phyloP scores from a whole-genome alignment of 225 moss, liverwort and hornwort species.

The Thuidium tamariscinum region DNA sequence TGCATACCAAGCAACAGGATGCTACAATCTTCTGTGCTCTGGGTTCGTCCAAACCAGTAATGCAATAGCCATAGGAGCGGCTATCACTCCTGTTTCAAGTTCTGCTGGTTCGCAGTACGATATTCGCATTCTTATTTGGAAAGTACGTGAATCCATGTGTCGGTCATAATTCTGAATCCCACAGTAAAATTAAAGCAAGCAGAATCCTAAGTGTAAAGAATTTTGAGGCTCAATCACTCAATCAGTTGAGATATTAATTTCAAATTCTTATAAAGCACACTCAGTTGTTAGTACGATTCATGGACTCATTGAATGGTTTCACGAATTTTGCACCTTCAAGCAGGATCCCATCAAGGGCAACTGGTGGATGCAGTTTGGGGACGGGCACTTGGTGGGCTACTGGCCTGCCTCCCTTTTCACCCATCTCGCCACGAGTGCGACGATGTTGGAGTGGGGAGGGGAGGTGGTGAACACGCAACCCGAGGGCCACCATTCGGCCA shows the following conservation, averaged over 20 bases:
- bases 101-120: constrained; percentile 25
- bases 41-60: constrained; percentile 52
- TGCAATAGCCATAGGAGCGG: constrained; percentile 38
- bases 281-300: background rate
- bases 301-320: background rate
- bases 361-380: constrained; percentile 60
- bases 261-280: background rate
- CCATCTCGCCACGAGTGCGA: constrained; percentile 24
- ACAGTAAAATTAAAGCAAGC: background rate
- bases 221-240: background rate
- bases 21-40: constrained; percentile 47
- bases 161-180: background rate
- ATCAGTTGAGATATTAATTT: background rate
- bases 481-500: constrained; percentile 32
- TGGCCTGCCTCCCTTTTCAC: constrained; percentile 51
- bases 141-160: constrained; percentile 14
- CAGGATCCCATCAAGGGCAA: constrained; percentile 44
- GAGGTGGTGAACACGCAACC: constrained; percentile 45
- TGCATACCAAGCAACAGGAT: constrained; percentile 40
- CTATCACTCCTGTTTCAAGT: constrained; percentile 29
- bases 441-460: constrained; percentile 51
- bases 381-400: constrained; percentile 31
- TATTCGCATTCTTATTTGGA: constrained; percentile 51
- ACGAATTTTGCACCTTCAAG: background rate
- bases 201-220: background rate